Base-by-base conservation (phyloP, 164 flowering plant species). In the Cinnamomum micranthum region DNA sequence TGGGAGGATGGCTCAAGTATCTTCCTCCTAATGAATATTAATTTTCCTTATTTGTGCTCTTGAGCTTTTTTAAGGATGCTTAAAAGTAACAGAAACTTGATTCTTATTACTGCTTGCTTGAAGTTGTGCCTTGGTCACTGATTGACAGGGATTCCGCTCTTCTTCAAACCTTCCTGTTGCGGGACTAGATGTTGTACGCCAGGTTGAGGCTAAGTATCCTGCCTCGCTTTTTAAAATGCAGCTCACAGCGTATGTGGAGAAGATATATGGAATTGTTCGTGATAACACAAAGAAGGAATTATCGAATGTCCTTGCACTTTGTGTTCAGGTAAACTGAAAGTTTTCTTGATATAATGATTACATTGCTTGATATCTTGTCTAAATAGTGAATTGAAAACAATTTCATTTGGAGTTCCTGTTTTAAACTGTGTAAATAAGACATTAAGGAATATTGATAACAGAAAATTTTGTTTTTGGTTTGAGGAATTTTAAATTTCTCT, bases 171-270 rank as follows among this genome's bases (percentile, higher is more conserved):
- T 88, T 83, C 35, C n/a, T 4, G 89, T 84, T 3, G 80, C 84
- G 50, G 78, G 79, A 33, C 72, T 89, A 65, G 91, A 90, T 33
- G 89, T 87, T 65, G 90, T 92, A 20, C 93, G 90, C 62, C 97
- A 88, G 79, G 99, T 94, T 70, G 98, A 96, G 80, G 99, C 98
- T 3, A 96, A 96, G 77, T 94, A 96, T 77, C 99, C 99, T 24
- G 99, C 99, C 66, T 84, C 94, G 83, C 95, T 96, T 77, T 96
- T 96, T 84, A 96, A 94, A 87, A 94, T 94, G 84, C 99, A 96
- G 87, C 93, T 96, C 51, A 90, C 98, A 13, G 99, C 99, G 11
- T 96, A 92, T 79, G 94, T 96, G 79, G 99, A 96, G 83, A 96
- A 96, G 86, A 94, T 96, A n/a, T 94, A 88, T 83, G 99, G 99